These are phyloP conservation scores for Violaceomyces palustris DNA, from an alignment of 1,284 basidiomycete genomes.

Conservation along the genomic window DNA sequence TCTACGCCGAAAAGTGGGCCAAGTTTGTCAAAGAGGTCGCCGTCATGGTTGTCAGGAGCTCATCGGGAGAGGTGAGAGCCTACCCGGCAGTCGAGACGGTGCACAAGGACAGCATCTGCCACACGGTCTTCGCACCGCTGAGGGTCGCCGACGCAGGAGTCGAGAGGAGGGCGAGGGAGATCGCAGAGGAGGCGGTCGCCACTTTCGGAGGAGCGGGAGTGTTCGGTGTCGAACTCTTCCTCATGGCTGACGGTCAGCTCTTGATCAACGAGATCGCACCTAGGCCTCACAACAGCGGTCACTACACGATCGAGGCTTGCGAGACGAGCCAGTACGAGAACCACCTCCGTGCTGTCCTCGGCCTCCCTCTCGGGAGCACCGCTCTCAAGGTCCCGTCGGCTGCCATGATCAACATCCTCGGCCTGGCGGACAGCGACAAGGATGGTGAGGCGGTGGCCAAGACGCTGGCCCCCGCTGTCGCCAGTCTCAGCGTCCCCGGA, in stretches of 20 bases:
- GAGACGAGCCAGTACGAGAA: slow-evolving; percentile 96
- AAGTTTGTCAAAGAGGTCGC: slow-evolving; percentile 85
- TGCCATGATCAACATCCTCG: slow-evolving; percentile 90
- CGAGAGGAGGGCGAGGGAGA: slow-evolving; percentile 64
- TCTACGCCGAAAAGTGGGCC: slow-evolving; percentile 94
- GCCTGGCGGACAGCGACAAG: slow-evolving; percentile 44
- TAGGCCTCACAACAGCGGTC: slow-evolving; percentile 97
- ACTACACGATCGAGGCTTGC: slow-evolving; percentile 99
- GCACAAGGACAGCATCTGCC: slow-evolving; percentile 89
- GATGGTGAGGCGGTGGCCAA: slow-evolving; percentile 45
- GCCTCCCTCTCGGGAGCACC: slow-evolving; percentile 82
- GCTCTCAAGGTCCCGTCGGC: slow-evolving; percentile 78
- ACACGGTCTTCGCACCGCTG: slow-evolving; percentile 79
- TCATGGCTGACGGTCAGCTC: slow-evolving; percentile 77
- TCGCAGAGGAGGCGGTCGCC: slow-evolving; percentile 78
- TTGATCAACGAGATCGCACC: slow-evolving; percentile 97
- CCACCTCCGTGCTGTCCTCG: slow-evolving; percentile 91
- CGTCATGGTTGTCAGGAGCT: slow-evolving; percentile 84
- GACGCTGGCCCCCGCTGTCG: slow-evolving; percentile 45
- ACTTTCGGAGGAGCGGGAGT: slow-evolving; percentile 83
- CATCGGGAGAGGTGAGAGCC: slow-evolving; percentile 66
- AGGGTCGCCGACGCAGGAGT: slow-evolving; percentile 55
- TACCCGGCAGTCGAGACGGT: slow-evolving; percentile 95
- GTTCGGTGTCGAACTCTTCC: slow-evolving; percentile 98
- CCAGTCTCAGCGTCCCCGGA: slow-evolving; percentile 62